Conservation (phyloP, 768 basidiomycete species). For the Auricularia cornea region DNA sequence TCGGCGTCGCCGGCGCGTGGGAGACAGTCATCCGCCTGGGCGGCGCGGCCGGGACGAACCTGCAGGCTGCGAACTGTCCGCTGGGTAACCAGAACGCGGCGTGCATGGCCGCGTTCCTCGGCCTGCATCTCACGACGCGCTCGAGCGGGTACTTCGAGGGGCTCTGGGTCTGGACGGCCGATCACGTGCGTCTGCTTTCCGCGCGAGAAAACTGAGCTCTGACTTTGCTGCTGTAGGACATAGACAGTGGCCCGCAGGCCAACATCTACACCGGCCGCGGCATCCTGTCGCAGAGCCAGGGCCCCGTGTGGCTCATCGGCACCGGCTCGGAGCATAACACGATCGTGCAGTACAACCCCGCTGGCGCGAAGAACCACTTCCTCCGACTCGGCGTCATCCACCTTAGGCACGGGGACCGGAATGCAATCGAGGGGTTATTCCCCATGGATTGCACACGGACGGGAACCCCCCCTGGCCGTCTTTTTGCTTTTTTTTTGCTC, state of each 20-base stretch:
- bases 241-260: constrained; percentile 54
- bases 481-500: no score
- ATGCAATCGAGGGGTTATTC: no score
- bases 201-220: neutral
- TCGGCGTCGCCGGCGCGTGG: no score
- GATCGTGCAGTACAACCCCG: constrained; percentile 61
- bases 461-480: no score
- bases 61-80: neutral
- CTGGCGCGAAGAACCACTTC: constrained; percentile 55
- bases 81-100: constrained; percentile 29
- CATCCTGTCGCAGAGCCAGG: constrained; percentile 62
- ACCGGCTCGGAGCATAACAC: constrained; percentile 59
- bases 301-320: no score
- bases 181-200: neutral
- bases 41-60: neutral
- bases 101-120: constrained; percentile 66
- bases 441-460: no score
- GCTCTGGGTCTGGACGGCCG: constrained; percentile 58
- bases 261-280: no score
- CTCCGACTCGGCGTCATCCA: constrained; percentile 64
- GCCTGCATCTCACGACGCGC: constrained; percentile 46
- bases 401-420: no score
- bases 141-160: constrained; percentile 34
- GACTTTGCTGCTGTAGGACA: constrained; percentile 37
- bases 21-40: constrained; percentile 42